phyloP scores from a whole-genome alignment of 176 grass and related monocot species.

The Avena eriantha region DNA sequence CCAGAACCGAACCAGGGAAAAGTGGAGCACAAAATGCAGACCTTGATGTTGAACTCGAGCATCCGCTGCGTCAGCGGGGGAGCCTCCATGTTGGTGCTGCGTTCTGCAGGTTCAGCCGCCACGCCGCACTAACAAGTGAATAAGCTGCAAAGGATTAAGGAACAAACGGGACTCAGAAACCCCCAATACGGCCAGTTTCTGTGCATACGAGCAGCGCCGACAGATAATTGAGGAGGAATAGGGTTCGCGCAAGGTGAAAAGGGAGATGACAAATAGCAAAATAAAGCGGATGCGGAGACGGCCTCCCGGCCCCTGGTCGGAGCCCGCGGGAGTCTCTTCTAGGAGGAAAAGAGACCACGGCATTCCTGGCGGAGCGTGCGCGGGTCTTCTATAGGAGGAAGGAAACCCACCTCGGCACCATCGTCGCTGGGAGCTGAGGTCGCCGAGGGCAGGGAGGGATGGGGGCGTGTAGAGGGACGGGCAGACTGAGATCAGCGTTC shows the following conservation, averaged over 20 bases:
- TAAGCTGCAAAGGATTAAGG: conserved; percentile 7
- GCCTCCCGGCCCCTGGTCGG: neutral
- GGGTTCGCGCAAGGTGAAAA: conserved; percentile 11
- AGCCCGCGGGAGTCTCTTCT: neutral
- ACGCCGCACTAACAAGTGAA: neutral
- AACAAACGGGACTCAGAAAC: neutral
- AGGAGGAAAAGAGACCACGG: neutral
- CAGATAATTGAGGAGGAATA: neutral
- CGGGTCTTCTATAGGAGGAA: neutral
- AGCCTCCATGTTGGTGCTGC: conserved; percentile 35
- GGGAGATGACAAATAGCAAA: neutral
- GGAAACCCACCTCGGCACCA: conserved; percentile 19
- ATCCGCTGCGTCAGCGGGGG: conserved; percentile 27
- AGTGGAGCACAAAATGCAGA: neutral
- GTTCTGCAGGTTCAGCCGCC: conserved; percentile 17
- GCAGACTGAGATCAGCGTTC: conserved; percentile 30
- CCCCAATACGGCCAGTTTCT: neutral
- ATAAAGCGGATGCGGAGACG: neutral
- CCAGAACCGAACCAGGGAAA: neutral
- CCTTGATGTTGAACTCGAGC: conserved; percentile 36
- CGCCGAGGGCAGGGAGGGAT: neutral
- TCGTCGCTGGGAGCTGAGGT: conserved; percentile 29
- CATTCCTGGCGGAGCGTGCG: neutral
- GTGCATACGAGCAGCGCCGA: neutral
- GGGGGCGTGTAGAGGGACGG: neutral